Base-by-base conservation (phyloP, 192 early-diverging fungal species). In the Dissophora ornata region DNA sequence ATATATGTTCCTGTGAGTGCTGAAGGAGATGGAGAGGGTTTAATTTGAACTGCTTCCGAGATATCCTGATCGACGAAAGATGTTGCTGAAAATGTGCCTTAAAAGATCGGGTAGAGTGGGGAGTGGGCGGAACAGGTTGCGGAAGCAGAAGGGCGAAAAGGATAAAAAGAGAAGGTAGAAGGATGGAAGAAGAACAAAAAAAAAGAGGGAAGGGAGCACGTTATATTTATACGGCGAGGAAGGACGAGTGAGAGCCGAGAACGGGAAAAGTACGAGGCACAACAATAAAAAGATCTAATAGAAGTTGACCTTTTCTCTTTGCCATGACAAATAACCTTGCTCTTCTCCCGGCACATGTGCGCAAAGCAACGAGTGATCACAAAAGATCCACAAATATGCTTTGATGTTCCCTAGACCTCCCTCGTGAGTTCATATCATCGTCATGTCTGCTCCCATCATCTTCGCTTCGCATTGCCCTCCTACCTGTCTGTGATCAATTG, bases 161-260 rank as follows among this genome's bases (percentile, higher is more conserved):
- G 40, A 41, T 29, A 52, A 38, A 46, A 51, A 12, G 48, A 54
- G 25, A 50, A 45, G 44, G n/a, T 21, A 29, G 51, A 22, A 56
- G 26, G 19, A 59, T 42, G 49, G 38, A 47, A 42, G 19, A 75
- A 30, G 51, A 30, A 48, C 38, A 47, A 46, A 29, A 28, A 21
- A 26, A 46, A 53, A 71, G 25, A 30, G 33, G 33, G n/a, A 25
- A 40, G 57, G 51, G 19, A 57, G 33, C 34, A 61, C 16, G 48
- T 50, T 50, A 52, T 68, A 68, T 68, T 68, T 68, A 68, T 68
- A 68, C 29, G 28, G 57, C 0, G 11, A 52, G 34, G 34, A 60
- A 28, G 22, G 36, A 41, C 34, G 49, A 22, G 44, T 47, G 57
- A 68, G 66, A 58, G 66, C 66, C 55, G 51, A 58, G 54, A 32